These are phyloP conservation scores for Rhodomyrtus psidioides DNA, from an alignment of 441 rosid genomes.

Conservation along the genomic window DNA sequence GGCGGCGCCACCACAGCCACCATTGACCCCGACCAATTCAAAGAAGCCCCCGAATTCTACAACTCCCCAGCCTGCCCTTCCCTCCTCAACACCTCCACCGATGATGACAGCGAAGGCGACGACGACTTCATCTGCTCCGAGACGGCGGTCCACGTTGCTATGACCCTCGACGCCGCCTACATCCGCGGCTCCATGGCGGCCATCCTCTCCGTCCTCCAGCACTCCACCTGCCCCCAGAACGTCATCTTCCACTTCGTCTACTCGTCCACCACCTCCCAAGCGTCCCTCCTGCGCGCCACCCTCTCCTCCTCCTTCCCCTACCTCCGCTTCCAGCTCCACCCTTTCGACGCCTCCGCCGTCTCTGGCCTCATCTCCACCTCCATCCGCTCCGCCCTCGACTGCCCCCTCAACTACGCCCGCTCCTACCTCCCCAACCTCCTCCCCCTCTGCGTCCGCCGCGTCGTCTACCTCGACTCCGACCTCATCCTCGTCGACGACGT, in stretches of 20 bases:
- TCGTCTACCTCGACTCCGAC: slow-evolving; percentile 13
- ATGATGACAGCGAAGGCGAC: not conserved
- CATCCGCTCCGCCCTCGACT: slow-evolving; percentile 15
- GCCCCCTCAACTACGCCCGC: slow-evolving; percentile 14
- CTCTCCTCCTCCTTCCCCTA: slow-evolving; percentile 7
- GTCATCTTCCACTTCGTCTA: slow-evolving; percentile 4
- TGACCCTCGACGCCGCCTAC: slow-evolving; percentile 3
- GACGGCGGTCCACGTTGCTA: slow-evolving; percentile 6
- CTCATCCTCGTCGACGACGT: slow-evolving; percentile 10
- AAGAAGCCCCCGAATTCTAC: slow-evolving; percentile 10
- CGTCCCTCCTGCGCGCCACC: slow-evolving; percentile 1
- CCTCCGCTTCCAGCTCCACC: slow-evolving; percentile 3
- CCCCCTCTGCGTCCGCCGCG: slow-evolving; percentile 10
- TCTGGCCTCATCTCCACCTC: slow-evolving; percentile 10
- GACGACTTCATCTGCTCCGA: slow-evolving; percentile 1
- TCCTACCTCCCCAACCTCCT: slow-evolving; percentile 7
- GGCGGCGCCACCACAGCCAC: not conserved
- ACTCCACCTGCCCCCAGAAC: slow-evolving; percentile 8
- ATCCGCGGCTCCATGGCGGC: slow-evolving; percentile 12
- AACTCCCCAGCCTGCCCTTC: slow-evolving; percentile 5
- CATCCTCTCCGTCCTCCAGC: slow-evolving; percentile 7
- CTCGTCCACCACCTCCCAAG: not conserved
- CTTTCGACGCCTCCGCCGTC: slow-evolving; percentile 2
- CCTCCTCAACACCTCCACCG: not conserved
- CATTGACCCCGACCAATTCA: not conserved